Conservation (phyloP, 768 basidiomycete genomes). For the Pulveroboletus ravenelii region DNA sequence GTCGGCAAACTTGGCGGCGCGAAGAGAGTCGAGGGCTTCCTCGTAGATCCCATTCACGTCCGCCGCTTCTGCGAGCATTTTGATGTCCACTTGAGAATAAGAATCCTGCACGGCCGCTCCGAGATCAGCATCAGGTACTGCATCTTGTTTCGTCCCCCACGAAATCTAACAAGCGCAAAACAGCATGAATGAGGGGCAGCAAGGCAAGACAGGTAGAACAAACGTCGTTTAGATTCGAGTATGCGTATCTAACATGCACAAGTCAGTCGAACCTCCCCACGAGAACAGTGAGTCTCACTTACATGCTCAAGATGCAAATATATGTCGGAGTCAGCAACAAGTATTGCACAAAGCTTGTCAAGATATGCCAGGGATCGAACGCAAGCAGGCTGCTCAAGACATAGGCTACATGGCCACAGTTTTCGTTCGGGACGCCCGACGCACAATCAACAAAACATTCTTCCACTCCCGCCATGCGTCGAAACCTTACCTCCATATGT, state of each 20-base stretch:
- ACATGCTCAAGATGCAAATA: slow-evolving; percentile 76
- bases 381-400: slow-evolving; percentile 73
- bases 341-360: slow-evolving; percentile 89
- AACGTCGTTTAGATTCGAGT: slow-evolving; percentile 82
- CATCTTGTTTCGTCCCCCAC: slow-evolving; percentile 96
- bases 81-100: slow-evolving; percentile 80
- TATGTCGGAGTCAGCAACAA: slow-evolving; percentile 80
- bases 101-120: slow-evolving; percentile 80
- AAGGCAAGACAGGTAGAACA: slow-evolving; percentile 5
- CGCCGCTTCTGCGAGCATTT: slow-evolving; percentile 75
- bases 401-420: slow-evolving; percentile 49
- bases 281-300: slow-evolving; percentile 22
- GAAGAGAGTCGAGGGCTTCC: slow-evolving; percentile 74
- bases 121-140: slow-evolving; percentile 66
- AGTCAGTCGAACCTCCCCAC: slow-evolving; percentile 17
- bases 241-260: slow-evolving; percentile 60
- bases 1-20: slow-evolving; percentile 44
- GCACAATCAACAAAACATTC: neutral
- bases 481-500: slow-evolving; percentile 70
- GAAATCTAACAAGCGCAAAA: slow-evolving; percentile 52
- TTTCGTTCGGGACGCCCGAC: neutral
- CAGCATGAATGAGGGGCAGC: slow-evolving; percentile 7
- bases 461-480: neutral
- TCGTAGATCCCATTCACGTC: slow-evolving; percentile 83
- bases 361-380: slow-evolving; percentile 93